These are phyloP conservation scores for Aspergillus campestris DNA, from an alignment of 495 filamentous ascomycete species.

Conservation along the genomic window DNA sequence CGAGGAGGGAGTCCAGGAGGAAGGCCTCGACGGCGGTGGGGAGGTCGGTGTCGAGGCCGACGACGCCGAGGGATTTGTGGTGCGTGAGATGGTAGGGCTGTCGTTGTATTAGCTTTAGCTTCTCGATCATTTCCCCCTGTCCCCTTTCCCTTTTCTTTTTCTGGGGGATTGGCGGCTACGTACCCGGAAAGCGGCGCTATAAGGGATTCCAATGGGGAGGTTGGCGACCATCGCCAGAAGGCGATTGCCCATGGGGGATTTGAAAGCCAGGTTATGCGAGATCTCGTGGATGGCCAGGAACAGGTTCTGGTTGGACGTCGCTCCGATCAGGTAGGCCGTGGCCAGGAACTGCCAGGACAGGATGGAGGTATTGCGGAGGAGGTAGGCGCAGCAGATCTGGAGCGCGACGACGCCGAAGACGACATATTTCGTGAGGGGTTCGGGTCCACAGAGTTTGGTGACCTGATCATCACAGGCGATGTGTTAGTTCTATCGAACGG, in stretches of 20 bases:
- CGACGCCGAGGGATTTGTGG: constrained; percentile 96
- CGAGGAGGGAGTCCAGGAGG: constrained; percentile 90
- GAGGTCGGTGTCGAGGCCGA: constrained; percentile 92
- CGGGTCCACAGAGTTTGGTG: constrained; percentile 93
- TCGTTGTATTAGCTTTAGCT: constrained; percentile 4
- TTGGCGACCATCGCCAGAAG: constrained; percentile 89
- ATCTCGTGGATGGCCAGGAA: constrained; percentile 99
- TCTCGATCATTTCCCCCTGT: constrained; percentile 1
- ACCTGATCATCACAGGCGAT: constrained; percentile 46
- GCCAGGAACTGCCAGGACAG: constrained; percentile 76
- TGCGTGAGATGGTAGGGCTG: constrained; percentile 97
- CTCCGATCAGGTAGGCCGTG: constrained; percentile 86
- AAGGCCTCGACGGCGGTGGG: constrained; percentile 87
- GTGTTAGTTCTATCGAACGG: constrained; percentile 6
- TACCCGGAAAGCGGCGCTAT: constrained; percentile 91
- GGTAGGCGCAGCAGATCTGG: constrained; percentile 71
- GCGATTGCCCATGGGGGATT: constrained; percentile 72
- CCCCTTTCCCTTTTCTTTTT: not conserved
- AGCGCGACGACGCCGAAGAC: constrained; percentile 77
- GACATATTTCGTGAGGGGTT: constrained; percentile 90
- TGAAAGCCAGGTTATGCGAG: constrained; percentile 94
- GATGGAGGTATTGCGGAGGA: constrained; percentile 70
- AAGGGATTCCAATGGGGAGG: constrained; percentile 89
- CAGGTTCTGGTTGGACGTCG: constrained; percentile 95
- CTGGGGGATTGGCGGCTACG: constrained; percentile 11